Base-by-base conservation (phyloP, 1,139 yeast genomes). In the Petasospora rhodanensis region DNA sequence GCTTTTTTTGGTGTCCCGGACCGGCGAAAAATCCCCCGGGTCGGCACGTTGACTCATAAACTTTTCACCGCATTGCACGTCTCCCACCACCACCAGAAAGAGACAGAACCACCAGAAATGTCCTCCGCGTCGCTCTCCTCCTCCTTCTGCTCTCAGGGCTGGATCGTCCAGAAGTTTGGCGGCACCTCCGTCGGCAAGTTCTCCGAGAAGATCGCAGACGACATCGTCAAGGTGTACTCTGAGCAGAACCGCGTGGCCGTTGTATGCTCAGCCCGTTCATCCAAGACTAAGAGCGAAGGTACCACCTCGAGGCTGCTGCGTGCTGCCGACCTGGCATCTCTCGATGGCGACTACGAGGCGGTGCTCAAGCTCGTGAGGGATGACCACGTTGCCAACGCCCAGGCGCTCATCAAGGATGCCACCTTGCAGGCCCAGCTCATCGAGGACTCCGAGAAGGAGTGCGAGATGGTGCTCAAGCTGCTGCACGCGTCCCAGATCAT, bases 101-200 rank as follows among this genome's bases (percentile, higher is more conserved):
- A 18, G 19, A 18, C 7, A 18, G 19, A 9, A 9, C 19, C 18
- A 19, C 12, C 11, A 11, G 19, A 19, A 13, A 50, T 50, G 55
- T 50, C 55, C 3, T 34, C 47, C 8, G 47, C 31, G 1, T 50
- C 54, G 6, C 29, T 49, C 3, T 45, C 49, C 1, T 44, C 52
- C 6, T 43, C 54, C 1, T 46, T 39, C 35, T 20, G 31, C 8
- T 32, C 38, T 3, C 41, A 26, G 5, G 54, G 54, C 4, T 89
- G 97, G 96, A 64, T 91, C 15, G 83, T 91, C 7, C 98, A 91
- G 58, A 91, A 91, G 60, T 91, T 85, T 52, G 98, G 98, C 26
- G 98, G 98, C 33, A 91, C 98, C n/a, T 80, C 94, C 28, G 96
- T 91, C 23, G 98, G 98, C 19, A 91, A 91, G 57, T 89, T 89